A percentile compares a stretch with the other conserved stretches of the same genome.
Conservation (phyloP, 306 rosid genomes). For the Acacia melanoxylon region DNA sequence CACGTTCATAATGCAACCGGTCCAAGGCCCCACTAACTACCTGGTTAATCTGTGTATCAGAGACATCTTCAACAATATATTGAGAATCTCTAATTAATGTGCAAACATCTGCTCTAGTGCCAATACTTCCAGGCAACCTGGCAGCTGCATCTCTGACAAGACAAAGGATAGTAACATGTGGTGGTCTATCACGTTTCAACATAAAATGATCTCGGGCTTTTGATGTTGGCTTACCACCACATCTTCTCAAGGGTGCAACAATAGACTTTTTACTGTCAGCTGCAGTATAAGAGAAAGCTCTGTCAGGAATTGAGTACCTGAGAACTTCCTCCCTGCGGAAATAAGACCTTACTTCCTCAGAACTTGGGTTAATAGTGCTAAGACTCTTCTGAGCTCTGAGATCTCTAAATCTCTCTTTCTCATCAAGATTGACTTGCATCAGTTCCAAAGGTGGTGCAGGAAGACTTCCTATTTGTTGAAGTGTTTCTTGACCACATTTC, state of each 20-base stretch:
- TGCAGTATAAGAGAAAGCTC: slow-evolving; percentile 95
- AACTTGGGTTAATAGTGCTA: slow-evolving; percentile 82
- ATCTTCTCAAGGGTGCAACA: slow-evolving; percentile 97
- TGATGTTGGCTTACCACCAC: slow-evolving; percentile 99
- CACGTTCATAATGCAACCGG: slow-evolving; percentile 98
- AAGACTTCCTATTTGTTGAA: slow-evolving; percentile 96
- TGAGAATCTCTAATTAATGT: slow-evolving; percentile 98
- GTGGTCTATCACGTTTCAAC: slow-evolving; percentile 98
- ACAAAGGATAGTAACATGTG: slow-evolving; percentile 97
- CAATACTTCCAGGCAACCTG: slow-evolving; percentile 98
- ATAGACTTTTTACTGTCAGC: slow-evolving; percentile 98
- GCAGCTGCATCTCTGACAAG: slow-evolving; percentile 99
- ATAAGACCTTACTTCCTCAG: slow-evolving; percentile 90
- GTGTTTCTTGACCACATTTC: slow-evolving; percentile 98
- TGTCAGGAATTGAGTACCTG: slow-evolving; percentile 97
- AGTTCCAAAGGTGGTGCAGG: slow-evolving; percentile 89
- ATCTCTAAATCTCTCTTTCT: slow-evolving; percentile 97
- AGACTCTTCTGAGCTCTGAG: slow-evolving; percentile 98
- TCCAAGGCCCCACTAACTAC: slow-evolving; percentile 99
- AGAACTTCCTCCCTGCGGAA: slow-evolving; percentile 94
- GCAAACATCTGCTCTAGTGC: slow-evolving; percentile 98
- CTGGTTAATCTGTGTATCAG: slow-evolving; percentile 96
- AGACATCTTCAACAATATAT: slow-evolving; percentile 94
- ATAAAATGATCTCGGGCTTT: slow-evolving; percentile 99
- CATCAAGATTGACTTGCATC: slow-evolving; percentile 93